These are phyloP conservation scores for Epichloe aotearoae DNA, from an alignment of 2,329 filamentous ascomycete species.

Conservation along the genomic window DNA sequence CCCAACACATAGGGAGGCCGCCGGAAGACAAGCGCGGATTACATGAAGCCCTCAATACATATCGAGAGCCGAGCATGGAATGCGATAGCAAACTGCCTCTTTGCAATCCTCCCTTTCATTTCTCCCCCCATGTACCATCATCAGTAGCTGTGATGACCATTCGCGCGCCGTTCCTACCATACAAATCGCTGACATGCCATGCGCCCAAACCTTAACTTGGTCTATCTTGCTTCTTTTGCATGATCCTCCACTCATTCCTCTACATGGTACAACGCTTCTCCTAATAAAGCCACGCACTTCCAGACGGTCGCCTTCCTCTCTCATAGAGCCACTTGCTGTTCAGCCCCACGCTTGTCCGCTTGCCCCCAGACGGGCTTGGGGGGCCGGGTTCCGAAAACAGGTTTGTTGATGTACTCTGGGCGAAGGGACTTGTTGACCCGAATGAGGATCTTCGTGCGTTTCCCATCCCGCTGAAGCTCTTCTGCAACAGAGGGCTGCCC, in stretches of 20 bases:
- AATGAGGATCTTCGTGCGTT: conserved; percentile 48
- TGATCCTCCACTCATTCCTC: not conserved
- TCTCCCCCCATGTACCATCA: not conserved
- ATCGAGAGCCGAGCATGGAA: too few relatives aligned
- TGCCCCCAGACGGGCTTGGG: conserved; percentile 53
- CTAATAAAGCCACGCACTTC: conserved; percentile 26
- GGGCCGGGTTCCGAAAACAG: conserved; percentile 45
- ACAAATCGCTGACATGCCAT: not conserved
- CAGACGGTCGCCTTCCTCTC: conserved; percentile 49
- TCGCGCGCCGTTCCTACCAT: not conserved
- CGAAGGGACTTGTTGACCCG: conserved; percentile 41
- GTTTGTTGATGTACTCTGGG: conserved; percentile 32
- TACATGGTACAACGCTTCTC: not conserved
- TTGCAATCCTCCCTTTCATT: not conserved
- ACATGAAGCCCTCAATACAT: too few relatives aligned
- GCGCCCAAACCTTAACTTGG: not conserved
- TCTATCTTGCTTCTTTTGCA: not conserved
- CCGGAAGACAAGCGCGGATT: too few relatives aligned
- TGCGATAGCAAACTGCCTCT: not conserved
- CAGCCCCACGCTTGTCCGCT: conserved; percentile 60
- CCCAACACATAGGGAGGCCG: too few relatives aligned
- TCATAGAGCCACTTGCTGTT: conserved; percentile 96
- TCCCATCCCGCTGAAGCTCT: conserved; percentile 40
- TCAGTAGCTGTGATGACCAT: not conserved
- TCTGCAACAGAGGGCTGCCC: conserved; percentile 51